A percentile compares a stretch with the other conserved stretches of the same genome.
phyloP scores from a whole-genome alignment of 1,284 basidiomycete genomes.

The Sporisorium graminicola region DNA sequence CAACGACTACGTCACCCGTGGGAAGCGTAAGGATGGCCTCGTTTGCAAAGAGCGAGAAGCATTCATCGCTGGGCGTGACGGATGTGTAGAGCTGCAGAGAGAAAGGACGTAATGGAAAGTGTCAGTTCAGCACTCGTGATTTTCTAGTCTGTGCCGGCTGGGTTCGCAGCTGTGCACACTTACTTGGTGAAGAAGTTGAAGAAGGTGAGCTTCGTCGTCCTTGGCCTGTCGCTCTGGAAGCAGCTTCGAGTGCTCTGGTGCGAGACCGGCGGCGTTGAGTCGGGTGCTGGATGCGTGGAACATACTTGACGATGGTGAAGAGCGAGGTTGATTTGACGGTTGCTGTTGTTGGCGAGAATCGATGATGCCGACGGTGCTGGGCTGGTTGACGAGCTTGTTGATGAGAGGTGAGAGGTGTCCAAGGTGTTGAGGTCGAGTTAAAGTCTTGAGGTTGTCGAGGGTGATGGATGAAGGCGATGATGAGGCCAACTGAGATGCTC shows the following conservation, averaged over 20 bases:
- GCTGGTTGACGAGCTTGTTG: conserved; percentile 4
- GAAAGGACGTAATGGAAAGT: background rate
- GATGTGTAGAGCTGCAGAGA: conserved; percentile 55
- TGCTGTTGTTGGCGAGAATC: background rate
- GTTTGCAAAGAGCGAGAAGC: conserved; percentile 55
- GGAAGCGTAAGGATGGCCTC: conserved; percentile 65
- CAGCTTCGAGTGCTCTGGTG: conserved; percentile 66
- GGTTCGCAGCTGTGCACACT: background rate
- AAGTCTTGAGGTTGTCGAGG: conserved; percentile 19
- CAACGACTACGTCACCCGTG: conserved; percentile 63
- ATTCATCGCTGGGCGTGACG: conserved; percentile 27
- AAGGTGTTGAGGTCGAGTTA: background rate
- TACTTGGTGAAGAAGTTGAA: conserved; percentile 55
- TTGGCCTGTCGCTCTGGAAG: conserved; percentile 62
- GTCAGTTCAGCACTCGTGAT: conserved; percentile 3
- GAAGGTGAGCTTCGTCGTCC: conserved; percentile 57
- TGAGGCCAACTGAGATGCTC: background rate
- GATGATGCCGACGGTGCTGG: conserved; percentile 3
- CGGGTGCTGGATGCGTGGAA: conserved; percentile 60
- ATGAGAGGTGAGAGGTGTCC: background rate
- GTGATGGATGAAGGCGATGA: conserved; percentile 13
- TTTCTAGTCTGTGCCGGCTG: background rate
- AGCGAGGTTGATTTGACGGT: background rate
- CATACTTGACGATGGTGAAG: conserved; percentile 44
- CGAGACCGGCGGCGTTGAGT: conserved; percentile 68